Percentiles rank a stretch among this genome's conserved stretches.
These are phyloP conservation scores for Kodamaea sp. DNA, from an alignment of 1,139 yeast species.

Conservation along the genomic window DNA sequence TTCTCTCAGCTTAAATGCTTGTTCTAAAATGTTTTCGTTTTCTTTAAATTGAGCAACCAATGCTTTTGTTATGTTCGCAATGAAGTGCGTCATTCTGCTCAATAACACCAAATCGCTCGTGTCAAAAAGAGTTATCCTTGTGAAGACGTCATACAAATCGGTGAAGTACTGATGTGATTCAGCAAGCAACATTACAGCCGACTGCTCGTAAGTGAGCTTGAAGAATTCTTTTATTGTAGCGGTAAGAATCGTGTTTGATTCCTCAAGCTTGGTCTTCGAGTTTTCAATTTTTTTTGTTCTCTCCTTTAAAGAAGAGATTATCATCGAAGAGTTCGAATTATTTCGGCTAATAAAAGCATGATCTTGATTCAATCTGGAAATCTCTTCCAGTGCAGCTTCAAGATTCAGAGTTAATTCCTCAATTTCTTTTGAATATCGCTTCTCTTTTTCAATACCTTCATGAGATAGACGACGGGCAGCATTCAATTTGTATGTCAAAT, in stretches of 20 bases:
- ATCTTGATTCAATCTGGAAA: no score
- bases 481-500: no score
- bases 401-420: no score
- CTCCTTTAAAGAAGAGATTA: no score
- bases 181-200: constrained; percentile 20
- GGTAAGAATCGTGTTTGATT: not conserved
- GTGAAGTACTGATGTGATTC: constrained; percentile 18
- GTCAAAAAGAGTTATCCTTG: constrained; percentile 8
- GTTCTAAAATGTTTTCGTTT: constrained; percentile 19
- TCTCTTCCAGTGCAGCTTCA: no score
- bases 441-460: no score
- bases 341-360: no score
- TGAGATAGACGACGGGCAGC: no score
- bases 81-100: constrained; percentile 16
- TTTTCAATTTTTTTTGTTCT: no score
- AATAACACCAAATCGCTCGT: constrained; percentile 12
- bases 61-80: constrained; percentile 18
- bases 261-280: not conserved
- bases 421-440: no score
- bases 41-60: constrained; percentile 17
- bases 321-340: no score
- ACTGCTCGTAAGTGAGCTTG: constrained; percentile 4
- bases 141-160: constrained; percentile 13
- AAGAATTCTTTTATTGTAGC: constrained; percentile 3
- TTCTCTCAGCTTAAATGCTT: constrained; percentile 11